A percentile compares a stretch with the other conserved stretches of the same genome.
These are phyloP conservation scores for Starmerella tilneyi DNA, from an alignment of 805 yeast genomes.

Conservation along the genomic window DNA sequence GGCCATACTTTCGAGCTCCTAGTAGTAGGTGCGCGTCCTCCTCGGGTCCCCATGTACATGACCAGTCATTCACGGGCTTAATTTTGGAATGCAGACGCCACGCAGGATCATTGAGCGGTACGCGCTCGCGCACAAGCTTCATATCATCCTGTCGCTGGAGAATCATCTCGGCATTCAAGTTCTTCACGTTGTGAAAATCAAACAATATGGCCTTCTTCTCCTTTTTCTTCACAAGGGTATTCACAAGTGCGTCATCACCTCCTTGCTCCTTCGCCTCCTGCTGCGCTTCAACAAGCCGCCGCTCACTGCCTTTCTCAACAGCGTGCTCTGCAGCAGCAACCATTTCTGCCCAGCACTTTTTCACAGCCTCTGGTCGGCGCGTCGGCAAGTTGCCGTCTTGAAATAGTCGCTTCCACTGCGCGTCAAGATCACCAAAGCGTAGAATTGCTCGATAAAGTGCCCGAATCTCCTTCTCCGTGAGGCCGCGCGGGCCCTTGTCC, in stretches of 20 bases:
- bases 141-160: conserved; percentile 78
- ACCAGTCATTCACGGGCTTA: conserved; percentile 85
- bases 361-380: conserved; percentile 68
- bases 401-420: conserved; percentile 72
- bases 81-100: conserved; percentile 55
- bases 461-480: conserved; percentile 80
- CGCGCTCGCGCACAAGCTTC: conserved; percentile 48
- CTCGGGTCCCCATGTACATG: conserved; percentile 67
- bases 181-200: conserved; percentile 78
- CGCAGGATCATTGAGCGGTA: conserved; percentile 44
- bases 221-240: conserved; percentile 45
- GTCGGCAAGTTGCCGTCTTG: conserved; percentile 84
- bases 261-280: conserved; percentile 18
- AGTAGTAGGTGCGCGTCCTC: conserved; percentile 81
- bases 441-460: conserved; percentile 74
- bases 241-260: conserved; percentile 29
- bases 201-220: conserved; percentile 85
- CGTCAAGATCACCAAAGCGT: conserved; percentile 63
- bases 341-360: conserved; percentile 66
- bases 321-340: conserved; percentile 49
- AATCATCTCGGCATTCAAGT: conserved; percentile 81
- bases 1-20: conserved; percentile 88
- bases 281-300: conserved; percentile 36
- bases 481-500: conserved; percentile 35
- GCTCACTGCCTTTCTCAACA: conserved; percentile 54